Percentiles rank a stretch among this genome's conserved stretches.
Conservation (phyloP, 805 yeast species). For the Wickerhamiella spandovensis region DNA sequence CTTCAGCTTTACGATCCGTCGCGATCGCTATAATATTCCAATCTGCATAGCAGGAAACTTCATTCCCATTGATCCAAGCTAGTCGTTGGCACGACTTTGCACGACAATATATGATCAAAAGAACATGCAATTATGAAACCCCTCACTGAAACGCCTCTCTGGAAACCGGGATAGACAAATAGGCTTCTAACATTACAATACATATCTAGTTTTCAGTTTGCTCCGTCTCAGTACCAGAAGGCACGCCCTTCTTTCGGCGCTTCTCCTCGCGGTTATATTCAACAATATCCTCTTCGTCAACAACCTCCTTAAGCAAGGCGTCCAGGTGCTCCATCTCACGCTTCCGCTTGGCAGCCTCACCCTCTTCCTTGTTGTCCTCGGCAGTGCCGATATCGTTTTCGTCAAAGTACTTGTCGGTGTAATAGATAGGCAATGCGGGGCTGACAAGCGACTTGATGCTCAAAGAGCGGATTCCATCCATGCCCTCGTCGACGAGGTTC, state of each 20-base stretch:
- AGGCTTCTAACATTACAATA: not conserved
- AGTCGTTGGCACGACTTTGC: no score
- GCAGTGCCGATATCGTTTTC: slow-evolving; percentile 37
- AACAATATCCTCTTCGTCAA: slow-evolving; percentile 55
- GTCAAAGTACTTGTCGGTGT: slow-evolving; percentile 38
- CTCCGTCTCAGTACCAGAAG: not conserved
- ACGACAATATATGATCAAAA: no score
- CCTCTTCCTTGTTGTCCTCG: slow-evolving; percentile 25
- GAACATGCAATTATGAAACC: no score
- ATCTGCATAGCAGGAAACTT: slow-evolving; percentile 93
- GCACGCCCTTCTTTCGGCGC: slow-evolving; percentile 9
- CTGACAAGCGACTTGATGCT: slow-evolving; percentile 58
- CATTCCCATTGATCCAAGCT: slow-evolving; percentile 48
- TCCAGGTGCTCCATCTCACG: slow-evolving; percentile 36
- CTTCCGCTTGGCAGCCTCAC: slow-evolving; percentile 19
- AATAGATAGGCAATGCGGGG: slow-evolving; percentile 75
- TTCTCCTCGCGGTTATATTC: slow-evolving; percentile 45
- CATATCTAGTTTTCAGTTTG: not conserved
- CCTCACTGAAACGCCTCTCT: no score
- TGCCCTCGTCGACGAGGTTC: slow-evolving; percentile 19
- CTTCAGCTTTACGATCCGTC: slow-evolving; percentile 82
- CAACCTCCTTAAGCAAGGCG: slow-evolving; percentile 70
- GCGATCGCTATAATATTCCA: slow-evolving; percentile 90
- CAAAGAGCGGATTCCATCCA: slow-evolving; percentile 27
- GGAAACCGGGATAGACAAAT: no score